A percentile compares a stretch with the other conserved stretches of the same genome.
These are phyloP conservation scores for Epichloe festucae DNA, from an alignment of 2,329 filamentous ascomycete genomes.

Conservation along the genomic window DNA sequence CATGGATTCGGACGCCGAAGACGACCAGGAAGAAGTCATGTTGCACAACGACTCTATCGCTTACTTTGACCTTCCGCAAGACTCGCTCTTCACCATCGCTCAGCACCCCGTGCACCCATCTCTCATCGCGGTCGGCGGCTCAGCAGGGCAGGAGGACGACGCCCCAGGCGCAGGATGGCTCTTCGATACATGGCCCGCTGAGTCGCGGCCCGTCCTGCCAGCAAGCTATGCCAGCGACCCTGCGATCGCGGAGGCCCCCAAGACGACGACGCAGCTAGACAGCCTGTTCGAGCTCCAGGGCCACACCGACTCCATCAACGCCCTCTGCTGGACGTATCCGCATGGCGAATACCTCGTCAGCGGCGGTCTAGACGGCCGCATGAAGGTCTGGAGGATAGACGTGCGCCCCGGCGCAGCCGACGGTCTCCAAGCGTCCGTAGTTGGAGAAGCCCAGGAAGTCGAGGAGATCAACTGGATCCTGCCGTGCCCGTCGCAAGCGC, in stretches of 20 bases:
- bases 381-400: constrained; percentile 54
- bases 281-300: constrained; percentile 68
- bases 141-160: constrained; percentile 44
- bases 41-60: constrained; percentile 87
- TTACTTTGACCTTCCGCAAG: constrained; percentile 81
- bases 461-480: constrained; percentile 89
- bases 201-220: constrained; percentile 56
- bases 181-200: constrained; percentile 58
- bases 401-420: constrained; percentile 31
- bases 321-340: constrained; percentile 72
- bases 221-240: constrained; percentile 58
- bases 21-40: constrained; percentile 59
- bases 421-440: constrained; percentile 40
- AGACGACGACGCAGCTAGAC: constrained; percentile 45
- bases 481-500: constrained; percentile 56
- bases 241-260: constrained; percentile 34
- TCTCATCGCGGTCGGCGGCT: constrained; percentile 77
- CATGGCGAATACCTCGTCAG: constrained; percentile 75
- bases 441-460: constrained; percentile 76
- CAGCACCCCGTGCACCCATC: constrained; percentile 71
- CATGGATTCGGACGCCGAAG: constrained; percentile 62
- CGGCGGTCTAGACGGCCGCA: constrained; percentile 72
- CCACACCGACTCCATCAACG: constrained; percentile 83
- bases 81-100: constrained; percentile 89
- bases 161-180: constrained; percentile 72